phyloP scores from a whole-genome alignment of 2,329 filamentous ascomycete species.

The Cryphonectria carpinicola region DNA sequence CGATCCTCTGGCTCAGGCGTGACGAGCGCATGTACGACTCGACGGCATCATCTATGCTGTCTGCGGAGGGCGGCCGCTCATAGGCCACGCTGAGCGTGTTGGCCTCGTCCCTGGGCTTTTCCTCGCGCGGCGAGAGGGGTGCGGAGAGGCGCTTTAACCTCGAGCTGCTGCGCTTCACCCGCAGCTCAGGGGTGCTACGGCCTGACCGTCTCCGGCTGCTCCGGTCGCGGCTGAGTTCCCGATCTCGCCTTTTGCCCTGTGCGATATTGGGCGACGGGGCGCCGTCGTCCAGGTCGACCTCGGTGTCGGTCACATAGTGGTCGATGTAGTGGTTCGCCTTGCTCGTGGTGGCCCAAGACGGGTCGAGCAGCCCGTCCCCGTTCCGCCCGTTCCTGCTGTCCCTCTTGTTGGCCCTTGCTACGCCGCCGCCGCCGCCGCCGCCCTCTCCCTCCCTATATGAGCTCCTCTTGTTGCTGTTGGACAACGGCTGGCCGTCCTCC shows the following conservation, averaged over 20 bases:
- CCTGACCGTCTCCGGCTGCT: slow-evolving; percentile 51
- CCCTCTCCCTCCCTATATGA: slow-evolving; percentile 12
- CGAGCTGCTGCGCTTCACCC: slow-evolving; percentile 60
- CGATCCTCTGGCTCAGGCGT: slow-evolving; percentile 84
- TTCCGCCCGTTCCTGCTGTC: slow-evolving; percentile 18
- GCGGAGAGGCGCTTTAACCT: slow-evolving; percentile 62
- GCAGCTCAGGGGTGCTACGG: slow-evolving; percentile 51
- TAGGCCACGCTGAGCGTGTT: slow-evolving; percentile 52
- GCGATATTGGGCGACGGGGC: slow-evolving; percentile 72
- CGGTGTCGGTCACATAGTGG: slow-evolving; percentile 29
- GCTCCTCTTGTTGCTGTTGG: background rate
- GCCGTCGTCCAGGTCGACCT: slow-evolving; percentile 58
- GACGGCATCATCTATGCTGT: slow-evolving; percentile 88
- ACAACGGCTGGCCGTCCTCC: slow-evolving; percentile 6
- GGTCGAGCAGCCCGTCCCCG: slow-evolving; percentile 28
- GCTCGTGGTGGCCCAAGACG: slow-evolving; percentile 37
- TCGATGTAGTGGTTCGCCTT: slow-evolving; percentile 24
- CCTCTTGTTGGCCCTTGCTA: slow-evolving; percentile 2
- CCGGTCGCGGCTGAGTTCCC: slow-evolving; percentile 52
- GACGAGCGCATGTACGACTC: slow-evolving; percentile 82
- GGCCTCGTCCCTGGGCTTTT: slow-evolving; percentile 31
- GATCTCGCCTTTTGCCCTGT: slow-evolving; percentile 59
- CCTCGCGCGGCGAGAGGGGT: slow-evolving; percentile 49
- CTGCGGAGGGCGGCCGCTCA: slow-evolving; percentile 76
- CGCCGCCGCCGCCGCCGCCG: background rate